Base-by-base conservation (phyloP, 306 rosid species). In the Medicago ruthenica region DNA sequence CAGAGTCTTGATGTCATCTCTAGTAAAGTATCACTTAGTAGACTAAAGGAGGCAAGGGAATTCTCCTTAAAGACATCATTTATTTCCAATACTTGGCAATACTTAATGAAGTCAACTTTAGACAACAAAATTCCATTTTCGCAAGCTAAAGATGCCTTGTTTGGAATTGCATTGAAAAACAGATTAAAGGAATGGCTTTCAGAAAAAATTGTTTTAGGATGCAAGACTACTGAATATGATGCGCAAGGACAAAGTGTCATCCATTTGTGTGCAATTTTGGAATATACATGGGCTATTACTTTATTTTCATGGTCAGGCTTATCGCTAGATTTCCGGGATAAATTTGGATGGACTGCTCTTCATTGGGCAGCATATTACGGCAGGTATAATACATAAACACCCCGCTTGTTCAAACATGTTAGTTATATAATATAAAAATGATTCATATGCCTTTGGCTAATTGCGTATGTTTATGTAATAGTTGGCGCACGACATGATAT, bases 351-450 rank as follows among this genome's bases (percentile, higher is more conserved):
- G 99, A 90, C 99, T 18, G 98, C 99, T 80, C 93, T 96, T 79
- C 99, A 96, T 72, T 96, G 99, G 99, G 99, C 98, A 41, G 98
- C 98, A 45, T 89, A 75, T 84, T 77, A 34, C 67, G 99, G 99
- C 88, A 88, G 96, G 97, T 92, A 79, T 15, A 42, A 40, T 76
- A n/a, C 55, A n/a, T 74, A 41, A 57, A 55, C 41, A 5, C 17
- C 70, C 17, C 44, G 22, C 62, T 82, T 44, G 27, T 77, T 77
- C 27, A 70, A 70, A 55, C 57, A 20, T 22, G 40, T 14, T 67
- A 7, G 37, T 13, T 44, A 66, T 66, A 7, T 20, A 44, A 40
- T 18, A 18, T 41, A 41, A 40, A 39, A 42, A 40, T 6, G 36
- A 66, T 42, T 66, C 53, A 20, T 7, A 15, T 18, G 16, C 12